phyloP scores from a whole-genome alignment of 1,284 basidiomycete species.

The Apiotrichum sp. region DNA sequence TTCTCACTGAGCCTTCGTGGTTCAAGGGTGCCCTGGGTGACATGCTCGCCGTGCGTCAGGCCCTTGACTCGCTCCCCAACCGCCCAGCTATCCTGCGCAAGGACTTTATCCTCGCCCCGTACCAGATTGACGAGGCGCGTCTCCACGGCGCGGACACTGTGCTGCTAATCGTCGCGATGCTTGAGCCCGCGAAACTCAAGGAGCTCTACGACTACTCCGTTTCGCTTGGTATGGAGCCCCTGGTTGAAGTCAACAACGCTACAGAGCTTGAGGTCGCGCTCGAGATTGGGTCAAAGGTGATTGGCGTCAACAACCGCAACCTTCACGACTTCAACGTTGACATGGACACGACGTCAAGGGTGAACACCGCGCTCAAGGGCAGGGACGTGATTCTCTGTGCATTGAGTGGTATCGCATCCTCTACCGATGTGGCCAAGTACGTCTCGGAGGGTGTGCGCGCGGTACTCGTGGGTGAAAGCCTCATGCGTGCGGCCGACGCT shows the following conservation, averaged over 20 bases:
- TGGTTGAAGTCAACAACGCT: slow-evolving; percentile 97
- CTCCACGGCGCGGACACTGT: slow-evolving; percentile 90
- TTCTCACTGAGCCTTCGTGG: slow-evolving; percentile 95
- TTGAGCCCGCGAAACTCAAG: slow-evolving; percentile 63
- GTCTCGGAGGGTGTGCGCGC: slow-evolving; percentile 78
- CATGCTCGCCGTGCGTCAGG: slow-evolving; percentile 79
- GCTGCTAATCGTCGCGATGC: slow-evolving; percentile 95
- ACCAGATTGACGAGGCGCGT: slow-evolving; percentile 91
- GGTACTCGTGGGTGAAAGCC: slow-evolving; percentile 88
- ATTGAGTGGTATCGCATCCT: slow-evolving; percentile 77
- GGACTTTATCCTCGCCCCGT: slow-evolving; percentile 91
- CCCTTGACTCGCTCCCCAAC: slow-evolving; percentile 74
- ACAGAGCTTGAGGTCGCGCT: slow-evolving; percentile 83
- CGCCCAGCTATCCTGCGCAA: slow-evolving; percentile 95
- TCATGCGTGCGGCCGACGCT: slow-evolving; percentile 89
- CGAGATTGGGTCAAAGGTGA: slow-evolving; percentile 78
- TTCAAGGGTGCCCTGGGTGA: slow-evolving; percentile 92
- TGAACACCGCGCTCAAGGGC: slow-evolving; percentile 72
- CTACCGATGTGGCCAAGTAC: slow-evolving; percentile 76
- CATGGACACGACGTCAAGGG: slow-evolving; percentile 87
- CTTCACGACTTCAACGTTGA: slow-evolving; percentile 95
- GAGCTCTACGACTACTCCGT: slow-evolving; percentile 75
- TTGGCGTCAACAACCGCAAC: slow-evolving; percentile 98
- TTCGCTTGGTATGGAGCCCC: slow-evolving; percentile 87
- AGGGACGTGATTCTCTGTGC: slow-evolving; percentile 80